Evolutionary conservation across 1,139 yeast species (phyloP), one percentile per base, ranked within the genome.

Genomic region (Groenewaldozyma sp.): DNA sequence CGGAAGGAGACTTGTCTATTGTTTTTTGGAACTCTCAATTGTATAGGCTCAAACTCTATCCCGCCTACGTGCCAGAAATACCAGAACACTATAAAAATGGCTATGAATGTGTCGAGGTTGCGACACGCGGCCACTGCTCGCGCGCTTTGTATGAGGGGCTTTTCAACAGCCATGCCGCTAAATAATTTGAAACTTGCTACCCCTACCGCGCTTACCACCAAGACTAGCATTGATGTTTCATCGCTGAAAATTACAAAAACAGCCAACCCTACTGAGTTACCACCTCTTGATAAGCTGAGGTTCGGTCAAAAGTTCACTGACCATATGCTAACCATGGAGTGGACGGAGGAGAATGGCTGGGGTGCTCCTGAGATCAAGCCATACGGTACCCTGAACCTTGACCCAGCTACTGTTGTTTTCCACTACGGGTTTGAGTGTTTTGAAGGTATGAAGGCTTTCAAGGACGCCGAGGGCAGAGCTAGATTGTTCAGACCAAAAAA

Each of bases 371-470:
- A 74, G 55, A 88, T 91, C 59, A 74, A 74, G 52, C 96, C 97
- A 24, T 87, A 84, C 64, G 91, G 79, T 42, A 74, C 76, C 37
- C 65, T 91, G 44, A 54, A 68, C 16, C 64, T 91, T 42, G 95
- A 87, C 55, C 98, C 98, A 28, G 78, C 96, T 11, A 65, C 93
- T 10, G 74, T 79, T 56, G 97, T 88, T 27, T 77, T 91, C 64
- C 98, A 91, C 66, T 91, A 91, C 56, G 91, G 95, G 1, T 91
- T 91, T 58, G 95, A 87, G 63, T 74, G 91, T 50, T 91, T 91
- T 54, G 98, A 91, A 69, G 98, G 98, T 49, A 72, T 91, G 71
- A 91, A 91, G 70, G 97, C 97, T 5, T 91, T 87, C 72, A 73
- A 76, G 53, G 65, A 59, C 42, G 45, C 81, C 49, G 54, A 64